A percentile compares a stretch with the other conserved stretches of the same genome.
Conservation (phyloP, 306 rosid genomes). For the Biancaea sappan region DNA sequence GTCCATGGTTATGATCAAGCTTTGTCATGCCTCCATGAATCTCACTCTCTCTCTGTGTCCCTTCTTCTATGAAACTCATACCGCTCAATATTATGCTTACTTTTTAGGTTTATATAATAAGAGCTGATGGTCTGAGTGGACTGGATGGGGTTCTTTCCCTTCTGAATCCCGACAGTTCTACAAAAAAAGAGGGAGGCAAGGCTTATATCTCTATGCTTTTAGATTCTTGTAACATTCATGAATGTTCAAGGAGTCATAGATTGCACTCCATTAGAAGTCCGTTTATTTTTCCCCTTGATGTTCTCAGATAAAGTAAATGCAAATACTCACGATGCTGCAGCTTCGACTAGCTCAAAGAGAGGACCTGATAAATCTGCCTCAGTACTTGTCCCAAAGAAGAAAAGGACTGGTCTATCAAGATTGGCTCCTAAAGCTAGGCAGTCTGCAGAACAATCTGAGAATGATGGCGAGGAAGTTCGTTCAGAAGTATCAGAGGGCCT, state of each 20-base stretch:
- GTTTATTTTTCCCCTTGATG: conserved; percentile 32
- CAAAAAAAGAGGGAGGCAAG: conserved; percentile 59
- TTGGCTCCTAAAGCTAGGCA: conserved; percentile 27
- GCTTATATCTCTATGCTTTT: conserved; percentile 22
- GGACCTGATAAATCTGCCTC: conserved; percentile 43
- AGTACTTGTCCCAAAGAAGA: conserved; percentile 51
- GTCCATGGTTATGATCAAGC: not conserved
- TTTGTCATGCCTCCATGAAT: conserved; percentile 4
- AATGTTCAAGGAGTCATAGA: not conserved
- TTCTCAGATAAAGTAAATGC: conserved; percentile 44
- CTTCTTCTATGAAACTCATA: not conserved
- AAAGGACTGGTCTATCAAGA: conserved; percentile 32
- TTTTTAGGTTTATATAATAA: conserved; percentile 63
- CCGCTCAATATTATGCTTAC: not conserved
- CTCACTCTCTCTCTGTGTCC: not conserved
- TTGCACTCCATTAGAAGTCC: not conserved
- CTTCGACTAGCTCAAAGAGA: conserved; percentile 39
- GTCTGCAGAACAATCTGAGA: conserved; percentile 47
- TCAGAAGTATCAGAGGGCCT: conserved; percentile 58
- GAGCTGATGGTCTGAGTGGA: conserved; percentile 59
- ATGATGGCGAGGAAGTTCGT: conserved; percentile 57
- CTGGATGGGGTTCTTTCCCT: conserved; percentile 60
- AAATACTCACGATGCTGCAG: conserved; percentile 15
- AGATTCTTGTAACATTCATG: not conserved
- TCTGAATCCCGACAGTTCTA: conserved; percentile 46